phyloP scores from a whole-genome alignment of 306 rosid species.

The Urtica urens region DNA sequence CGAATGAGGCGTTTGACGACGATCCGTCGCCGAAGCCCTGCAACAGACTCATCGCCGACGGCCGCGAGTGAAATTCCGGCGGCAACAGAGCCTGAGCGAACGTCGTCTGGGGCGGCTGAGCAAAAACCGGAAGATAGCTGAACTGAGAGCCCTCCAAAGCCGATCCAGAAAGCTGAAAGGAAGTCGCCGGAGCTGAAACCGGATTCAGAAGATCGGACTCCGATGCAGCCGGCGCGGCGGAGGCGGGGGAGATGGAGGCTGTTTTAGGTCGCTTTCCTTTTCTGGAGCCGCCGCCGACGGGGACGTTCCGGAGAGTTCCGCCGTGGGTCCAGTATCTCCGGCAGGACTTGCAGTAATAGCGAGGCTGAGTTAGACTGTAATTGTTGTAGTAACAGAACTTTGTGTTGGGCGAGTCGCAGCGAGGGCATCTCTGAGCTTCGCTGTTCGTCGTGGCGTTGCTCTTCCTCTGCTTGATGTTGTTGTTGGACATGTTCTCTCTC shows the following conservation, averaged over 20 bases:
- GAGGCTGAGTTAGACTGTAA: slow-evolving; percentile 52
- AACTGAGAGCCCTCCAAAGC: slow-evolving; percentile 11
- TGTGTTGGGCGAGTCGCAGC: slow-evolving; percentile 49
- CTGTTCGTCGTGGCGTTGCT: slow-evolving; percentile 1
- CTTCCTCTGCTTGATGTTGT: not conserved
- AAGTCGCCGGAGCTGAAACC: not conserved
- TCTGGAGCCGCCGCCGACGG: slow-evolving; percentile 47
- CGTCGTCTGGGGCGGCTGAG: slow-evolving; percentile 11
- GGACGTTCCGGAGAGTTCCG: slow-evolving; percentile 51
- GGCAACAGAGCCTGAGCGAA: not conserved
- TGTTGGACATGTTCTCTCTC: not conserved
- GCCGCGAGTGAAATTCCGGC: not conserved
- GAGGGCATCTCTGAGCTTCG: slow-evolving; percentile 37
- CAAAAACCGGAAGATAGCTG: slow-evolving; percentile 14
- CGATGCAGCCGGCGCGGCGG: slow-evolving; percentile 2
- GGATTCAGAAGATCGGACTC: not conserved
- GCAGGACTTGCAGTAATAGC: slow-evolving; percentile 49
- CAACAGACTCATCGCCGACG: slow-evolving; percentile 28
- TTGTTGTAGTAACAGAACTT: slow-evolving; percentile 65
- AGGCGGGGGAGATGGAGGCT: not conserved
- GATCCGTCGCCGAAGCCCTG: slow-evolving; percentile 26
- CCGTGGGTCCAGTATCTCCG: slow-evolving; percentile 66
- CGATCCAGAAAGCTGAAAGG: not conserved
- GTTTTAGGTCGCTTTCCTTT: slow-evolving; percentile 36
- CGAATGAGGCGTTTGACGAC: not conserved